Evolutionary conservation across 257 asterid genomes (phyloP), one percentile per base, ranked within the genome.

Genomic region (Plantago major): DNA sequence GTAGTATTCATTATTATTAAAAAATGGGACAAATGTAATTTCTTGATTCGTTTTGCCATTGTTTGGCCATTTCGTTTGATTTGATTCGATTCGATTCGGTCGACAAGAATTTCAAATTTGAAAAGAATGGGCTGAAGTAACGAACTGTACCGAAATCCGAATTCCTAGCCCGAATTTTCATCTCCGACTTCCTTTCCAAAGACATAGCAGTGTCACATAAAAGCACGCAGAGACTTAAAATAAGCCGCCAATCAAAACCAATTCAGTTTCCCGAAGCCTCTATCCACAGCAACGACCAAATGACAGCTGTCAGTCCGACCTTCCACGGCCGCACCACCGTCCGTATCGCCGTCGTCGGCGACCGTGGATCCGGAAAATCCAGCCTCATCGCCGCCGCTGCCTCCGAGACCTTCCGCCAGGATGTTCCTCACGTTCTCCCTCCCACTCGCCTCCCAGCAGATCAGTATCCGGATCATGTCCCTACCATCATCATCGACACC

Each of bases 381-480:
- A 87, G 97, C 71, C 96, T 93, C 55, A 93, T 93, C 67, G 87
- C 89, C 18, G 84, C 97, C 33, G 96, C 90, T 8, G 89, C 97
- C 11, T 82, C 89, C 58, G 99, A 89, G 66, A 64, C 85, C 26
- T 93, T 93, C 72, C 86, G 93, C 13, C 80, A 68, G n/a, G 88
- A 85, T 37, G 89, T 93, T 12, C 90, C 89, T 15, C 88, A 88
- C 14, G 95, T 93, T n/a, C 96, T 93, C 62, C 95, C 94, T 40
- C 95, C 89, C 61, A 87, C 97, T 65, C 97, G 97, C 58, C 94
- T 93, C 71, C 90, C 97, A 49, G 84, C 97, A 67, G 99, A 92
- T 73, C 88, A 81, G 74, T 92, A 80, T 62, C 95, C 99, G 8
- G 97, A 87, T 70, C 74, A 83, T 58, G 86, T 89, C 62, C 96